Evolutionary conservation across 768 basidiomycete genomes (phyloP).

Genomic region (Boletus edulis): DNA sequence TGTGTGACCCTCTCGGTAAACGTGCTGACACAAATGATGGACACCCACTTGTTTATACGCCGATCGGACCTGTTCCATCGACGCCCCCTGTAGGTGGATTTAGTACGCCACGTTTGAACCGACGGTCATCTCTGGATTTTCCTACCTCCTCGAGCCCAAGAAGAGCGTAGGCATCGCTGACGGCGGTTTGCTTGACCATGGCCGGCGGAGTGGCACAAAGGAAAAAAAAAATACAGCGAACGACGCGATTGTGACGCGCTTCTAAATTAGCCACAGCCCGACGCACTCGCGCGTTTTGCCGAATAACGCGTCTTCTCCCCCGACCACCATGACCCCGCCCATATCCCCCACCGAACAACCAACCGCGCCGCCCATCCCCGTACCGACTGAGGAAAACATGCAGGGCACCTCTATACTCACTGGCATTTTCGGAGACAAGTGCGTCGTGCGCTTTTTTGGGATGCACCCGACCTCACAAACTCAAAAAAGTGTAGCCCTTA

Average conservation of each 20-base stretch:
- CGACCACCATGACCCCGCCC: conserved; percentile 8
- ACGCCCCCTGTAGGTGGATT: conserved; percentile 44
- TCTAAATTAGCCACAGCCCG: conserved; percentile 11
- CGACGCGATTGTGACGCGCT: conserved; percentile 30
- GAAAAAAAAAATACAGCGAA: conserved; percentile 2
- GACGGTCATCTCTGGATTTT: not conserved
- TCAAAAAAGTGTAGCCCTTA: conserved; percentile 71
- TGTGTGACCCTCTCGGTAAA: conserved; percentile 21
- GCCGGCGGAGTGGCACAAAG: conserved; percentile 6
- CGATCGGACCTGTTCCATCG: conserved; percentile 62
- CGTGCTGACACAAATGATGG: not conserved
- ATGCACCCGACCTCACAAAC: conserved; percentile 13
- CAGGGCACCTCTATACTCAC: conserved; percentile 33
- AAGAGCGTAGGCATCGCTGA: conserved; percentile 37
- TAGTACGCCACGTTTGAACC: not conserved
- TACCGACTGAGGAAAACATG: conserved; percentile 7
- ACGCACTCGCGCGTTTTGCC: not conserved
- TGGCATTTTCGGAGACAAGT: conserved; percentile 63
- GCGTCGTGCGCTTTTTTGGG: conserved; percentile 32
- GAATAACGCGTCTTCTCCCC: conserved; percentile 1
- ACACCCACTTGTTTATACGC: conserved; percentile 63
- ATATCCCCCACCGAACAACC: not conserved
- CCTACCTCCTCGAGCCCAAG: conserved; percentile 57
- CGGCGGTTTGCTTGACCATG: conserved; percentile 37
- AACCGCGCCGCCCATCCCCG: not conserved